Conservation (phyloP, 1,139 yeast genomes). For the Suhomyces choctaworum region DNA sequence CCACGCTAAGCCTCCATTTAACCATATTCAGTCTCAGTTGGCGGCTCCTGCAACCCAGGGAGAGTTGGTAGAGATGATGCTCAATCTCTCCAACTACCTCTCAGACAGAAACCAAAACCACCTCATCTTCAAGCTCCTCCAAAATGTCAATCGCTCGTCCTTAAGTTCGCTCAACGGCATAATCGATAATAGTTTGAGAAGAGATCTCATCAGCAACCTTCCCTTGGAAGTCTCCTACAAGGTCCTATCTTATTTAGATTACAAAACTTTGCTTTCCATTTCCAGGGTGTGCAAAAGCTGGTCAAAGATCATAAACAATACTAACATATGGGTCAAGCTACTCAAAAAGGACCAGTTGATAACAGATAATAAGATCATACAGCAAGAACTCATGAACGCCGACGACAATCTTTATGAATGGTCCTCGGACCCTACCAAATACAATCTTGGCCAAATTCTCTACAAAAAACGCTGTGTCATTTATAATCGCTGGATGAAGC, state of each 20-base stretch:
- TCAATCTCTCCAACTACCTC: slow-evolving; percentile 36
- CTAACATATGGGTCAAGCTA: slow-evolving; percentile 60
- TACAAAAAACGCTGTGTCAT: slow-evolving; percentile 69
- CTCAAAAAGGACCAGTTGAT: slow-evolving; percentile 56
- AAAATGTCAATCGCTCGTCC: slow-evolving; percentile 63
- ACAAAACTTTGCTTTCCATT: slow-evolving; percentile 59
- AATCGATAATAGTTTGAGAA: slow-evolving; percentile 60
- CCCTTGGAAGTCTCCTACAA: slow-evolving; percentile 78
- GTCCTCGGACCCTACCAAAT: slow-evolving; percentile 18
- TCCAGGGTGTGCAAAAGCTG: slow-evolving; percentile 70
- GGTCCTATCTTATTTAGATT: slow-evolving; percentile 68
- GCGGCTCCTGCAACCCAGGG: slow-evolving; percentile 40
- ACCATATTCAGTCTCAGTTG: slow-evolving; percentile 27
- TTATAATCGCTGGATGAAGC: slow-evolving; percentile 80
- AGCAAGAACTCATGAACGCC: slow-evolving; percentile 34
- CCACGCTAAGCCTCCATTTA: slow-evolving; percentile 16
- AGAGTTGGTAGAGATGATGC: slow-evolving; percentile 41
- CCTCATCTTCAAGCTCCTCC: slow-evolving; percentile 63
- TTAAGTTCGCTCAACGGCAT: slow-evolving; percentile 65
- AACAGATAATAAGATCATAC: slow-evolving; percentile 36
- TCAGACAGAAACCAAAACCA: slow-evolving; percentile 42
- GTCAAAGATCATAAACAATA: slow-evolving; percentile 62
- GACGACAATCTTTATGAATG: slow-evolving; percentile 35
- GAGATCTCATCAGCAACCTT: slow-evolving; percentile 69
- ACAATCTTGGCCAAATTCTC: slow-evolving; percentile 51